phyloP scores from a whole-genome alignment of 2,329 filamentous ascomycete genomes.

The Colletotrichum phormii region DNA sequence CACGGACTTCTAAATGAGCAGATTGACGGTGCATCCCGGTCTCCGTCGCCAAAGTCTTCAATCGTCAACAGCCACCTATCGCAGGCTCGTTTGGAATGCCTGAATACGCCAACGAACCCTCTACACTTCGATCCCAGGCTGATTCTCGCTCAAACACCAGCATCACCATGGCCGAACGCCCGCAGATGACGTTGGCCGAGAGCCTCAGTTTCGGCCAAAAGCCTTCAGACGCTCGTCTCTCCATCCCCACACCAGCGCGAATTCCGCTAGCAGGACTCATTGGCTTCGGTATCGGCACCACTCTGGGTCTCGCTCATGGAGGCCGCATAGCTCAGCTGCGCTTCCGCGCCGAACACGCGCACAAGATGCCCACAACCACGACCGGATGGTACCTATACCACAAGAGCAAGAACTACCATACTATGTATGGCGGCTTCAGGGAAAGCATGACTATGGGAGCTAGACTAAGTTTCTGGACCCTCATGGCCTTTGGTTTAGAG shows the following conservation, averaged over 20 bases:
- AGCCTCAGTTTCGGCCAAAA: constrained; percentile 46
- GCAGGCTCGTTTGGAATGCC: neutral
- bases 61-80: neutral
- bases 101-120: neutral
- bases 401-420: constrained; percentile 95
- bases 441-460: constrained; percentile 83
- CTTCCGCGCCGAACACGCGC: constrained; percentile 96
- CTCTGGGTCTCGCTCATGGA: constrained; percentile 78
- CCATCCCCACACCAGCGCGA: constrained; percentile 73
- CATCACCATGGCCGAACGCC: constrained; percentile 22
- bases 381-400: constrained; percentile 99
- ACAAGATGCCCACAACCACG: constrained; percentile 85
- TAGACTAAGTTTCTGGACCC: constrained; percentile 78
- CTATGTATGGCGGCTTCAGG: constrained; percentile 79
- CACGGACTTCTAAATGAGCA: neutral
- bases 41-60: neutral
- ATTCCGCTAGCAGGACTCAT: constrained; percentile 73
- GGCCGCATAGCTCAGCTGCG: constrained; percentile 80
- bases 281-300: constrained; percentile 76
- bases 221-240: constrained; percentile 59
- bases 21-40: neutral
- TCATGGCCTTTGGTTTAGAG: constrained; percentile 84
- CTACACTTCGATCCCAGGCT: neutral
- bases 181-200: constrained; percentile 21
- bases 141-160: neutral